Evolutionary conservation across 2,329 filamentous ascomycete species (phyloP).

Genomic region (Arthrobotrys sphaeroides): DNA sequence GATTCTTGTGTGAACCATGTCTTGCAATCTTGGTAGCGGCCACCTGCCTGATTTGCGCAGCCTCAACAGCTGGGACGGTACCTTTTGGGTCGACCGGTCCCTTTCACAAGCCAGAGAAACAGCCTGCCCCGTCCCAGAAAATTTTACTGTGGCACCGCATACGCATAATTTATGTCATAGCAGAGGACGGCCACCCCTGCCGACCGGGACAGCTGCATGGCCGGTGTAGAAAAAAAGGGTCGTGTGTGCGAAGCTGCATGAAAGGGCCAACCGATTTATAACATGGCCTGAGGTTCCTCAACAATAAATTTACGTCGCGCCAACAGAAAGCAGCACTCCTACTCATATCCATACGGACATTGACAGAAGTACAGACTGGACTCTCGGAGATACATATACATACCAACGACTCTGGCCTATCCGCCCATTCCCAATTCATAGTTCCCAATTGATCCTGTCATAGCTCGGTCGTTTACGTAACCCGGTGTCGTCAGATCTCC

Average conservation of each 20-base stretch:
- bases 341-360: too few relatives aligned
- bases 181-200: slow-evolving; percentile 9
- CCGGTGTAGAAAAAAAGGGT: slow-evolving; percentile 11
- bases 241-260: slow-evolving; percentile 8
- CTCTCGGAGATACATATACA: too few relatives aligned
- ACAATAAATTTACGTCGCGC: slow-evolving; percentile 31
- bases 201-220: slow-evolving; percentile 16
- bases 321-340: slow-evolving; percentile 13
- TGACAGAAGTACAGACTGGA: too few relatives aligned
- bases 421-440: slow-evolving; percentile 7
- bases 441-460: too few relatives aligned
- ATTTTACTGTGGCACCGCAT: slow-evolving; percentile 5
- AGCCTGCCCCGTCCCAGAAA: slow-evolving; percentile 9
- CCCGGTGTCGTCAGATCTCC: slow-evolving; percentile 5
- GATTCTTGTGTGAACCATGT: slow-evolving; percentile 4
- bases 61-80: too few relatives aligned
- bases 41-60: slow-evolving; percentile 49
- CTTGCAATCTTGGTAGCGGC: not conserved
- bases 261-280: slow-evolving; percentile 24
- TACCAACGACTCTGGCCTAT: too few relatives aligned
- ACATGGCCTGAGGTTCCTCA: slow-evolving; percentile 23
- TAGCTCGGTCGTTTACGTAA: slow-evolving; percentile 36
- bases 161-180: slow-evolving; percentile 47
- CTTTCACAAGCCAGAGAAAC: slow-evolving; percentile 43
- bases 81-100: too few relatives aligned